Conservation (phyloP, 2,329 filamentous ascomycete genomes). For the Alternaria sp. region DNA sequence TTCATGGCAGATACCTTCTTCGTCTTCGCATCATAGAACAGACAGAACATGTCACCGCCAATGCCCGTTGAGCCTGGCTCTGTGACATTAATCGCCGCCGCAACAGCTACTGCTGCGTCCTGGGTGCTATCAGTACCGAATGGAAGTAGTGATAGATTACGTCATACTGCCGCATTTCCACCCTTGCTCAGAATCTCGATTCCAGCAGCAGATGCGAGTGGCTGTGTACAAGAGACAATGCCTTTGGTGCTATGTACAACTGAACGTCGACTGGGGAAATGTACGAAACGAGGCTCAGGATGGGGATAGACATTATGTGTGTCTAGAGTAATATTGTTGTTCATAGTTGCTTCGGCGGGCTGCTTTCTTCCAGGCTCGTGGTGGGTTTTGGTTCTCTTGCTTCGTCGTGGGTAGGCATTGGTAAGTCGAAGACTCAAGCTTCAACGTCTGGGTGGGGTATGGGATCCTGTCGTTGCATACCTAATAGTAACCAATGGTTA, state of each 20-base stretch:
- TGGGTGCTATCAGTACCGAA: slow-evolving; percentile 48
- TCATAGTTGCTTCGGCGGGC: slow-evolving; percentile 6
- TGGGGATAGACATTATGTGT: slow-evolving; percentile 59
- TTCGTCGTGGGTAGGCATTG: slow-evolving; percentile 27
- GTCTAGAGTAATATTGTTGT: slow-evolving; percentile 20
- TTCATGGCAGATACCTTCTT: slow-evolving; percentile 87
- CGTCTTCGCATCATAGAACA: slow-evolving; percentile 86
- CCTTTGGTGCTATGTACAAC: slow-evolving; percentile 93
- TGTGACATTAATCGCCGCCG: slow-evolving; percentile 90
- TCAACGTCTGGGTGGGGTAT: slow-evolving; percentile 15
- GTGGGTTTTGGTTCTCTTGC: slow-evolving; percentile 23
- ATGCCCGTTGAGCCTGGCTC: slow-evolving; percentile 94
- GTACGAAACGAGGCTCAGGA: slow-evolving; percentile 63
- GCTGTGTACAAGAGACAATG: slow-evolving; percentile 89
- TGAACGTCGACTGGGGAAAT: slow-evolving; percentile 82
- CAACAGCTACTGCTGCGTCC: slow-evolving; percentile 97
- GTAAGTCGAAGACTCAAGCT: slow-evolving; percentile 6
- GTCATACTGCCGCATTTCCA: slow-evolving; percentile 84
- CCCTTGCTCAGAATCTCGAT: slow-evolving; percentile 84
- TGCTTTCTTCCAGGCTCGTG: slow-evolving; percentile 13
- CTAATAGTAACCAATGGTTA: slow-evolving; percentile 36
- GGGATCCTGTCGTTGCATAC: slow-evolving; percentile 9
- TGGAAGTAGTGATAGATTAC: slow-evolving; percentile 47
- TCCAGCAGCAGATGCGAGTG: slow-evolving; percentile 86
- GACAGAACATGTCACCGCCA: slow-evolving; percentile 95